Evolutionary conservation across 225 moss, liverwort and hornwort species (phyloP).

Genomic region (Pseudisothecium myosuroides): DNA sequence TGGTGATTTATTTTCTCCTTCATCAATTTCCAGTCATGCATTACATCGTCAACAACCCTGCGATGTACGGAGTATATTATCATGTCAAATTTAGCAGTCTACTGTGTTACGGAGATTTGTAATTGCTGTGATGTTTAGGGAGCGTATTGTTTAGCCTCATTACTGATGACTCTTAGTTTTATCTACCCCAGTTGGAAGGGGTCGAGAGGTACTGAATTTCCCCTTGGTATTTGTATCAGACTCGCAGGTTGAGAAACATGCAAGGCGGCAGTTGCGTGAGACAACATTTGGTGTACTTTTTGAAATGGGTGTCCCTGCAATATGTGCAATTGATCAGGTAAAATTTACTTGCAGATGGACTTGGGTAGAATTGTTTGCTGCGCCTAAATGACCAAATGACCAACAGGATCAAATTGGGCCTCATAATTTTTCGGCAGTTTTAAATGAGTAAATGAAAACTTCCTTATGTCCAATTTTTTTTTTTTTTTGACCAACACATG

Average conservation of each 20-base stretch:
- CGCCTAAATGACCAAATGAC: background rate
- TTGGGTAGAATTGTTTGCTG: background rate
- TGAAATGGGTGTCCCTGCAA: conserved; percentile 47
- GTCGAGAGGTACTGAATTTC: background rate
- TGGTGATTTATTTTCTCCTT: background rate
- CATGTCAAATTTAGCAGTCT: background rate
- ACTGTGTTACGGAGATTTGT: background rate
- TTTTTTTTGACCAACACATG: background rate
- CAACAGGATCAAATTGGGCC: background rate
- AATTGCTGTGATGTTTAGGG: background rate
- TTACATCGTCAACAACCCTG: background rate
- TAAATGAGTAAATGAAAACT: background rate
- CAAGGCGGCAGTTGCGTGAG: conserved; percentile 57
- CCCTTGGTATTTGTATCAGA: conserved; percentile 13
- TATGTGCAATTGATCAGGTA: conserved; percentile 59
- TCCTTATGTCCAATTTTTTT: background rate
- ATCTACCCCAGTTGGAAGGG: background rate
- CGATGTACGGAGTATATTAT: background rate
- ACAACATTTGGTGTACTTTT: conserved; percentile 39
- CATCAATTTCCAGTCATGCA: background rate
- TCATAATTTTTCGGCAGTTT: background rate
- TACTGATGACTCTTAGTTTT: background rate
- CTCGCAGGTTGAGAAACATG: conserved; percentile 25
- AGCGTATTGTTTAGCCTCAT: background rate
- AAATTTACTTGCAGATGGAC: background rate